Conservation (phyloP, 352 stramenopile species). For the Pythium rishiriense region DNA sequence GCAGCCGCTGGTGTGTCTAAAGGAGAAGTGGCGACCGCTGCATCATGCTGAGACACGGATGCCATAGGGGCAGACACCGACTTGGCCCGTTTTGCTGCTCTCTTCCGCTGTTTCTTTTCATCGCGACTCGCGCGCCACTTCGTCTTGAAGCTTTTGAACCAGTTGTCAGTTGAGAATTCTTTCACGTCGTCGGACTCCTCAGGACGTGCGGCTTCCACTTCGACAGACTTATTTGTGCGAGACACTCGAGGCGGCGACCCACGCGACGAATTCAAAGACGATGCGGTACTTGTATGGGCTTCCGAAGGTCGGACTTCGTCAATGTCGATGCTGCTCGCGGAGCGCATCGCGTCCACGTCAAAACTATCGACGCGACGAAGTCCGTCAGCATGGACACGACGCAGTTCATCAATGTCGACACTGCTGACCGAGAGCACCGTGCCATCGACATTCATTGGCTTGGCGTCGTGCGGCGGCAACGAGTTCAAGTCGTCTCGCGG, state of each 20-base stretch:
- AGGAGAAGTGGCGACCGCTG: too few species aligned
- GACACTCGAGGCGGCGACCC: background rate
- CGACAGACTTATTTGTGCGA: background rate
- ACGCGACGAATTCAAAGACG: background rate
- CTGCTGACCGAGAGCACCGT: background rate
- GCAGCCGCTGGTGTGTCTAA: too few species aligned
- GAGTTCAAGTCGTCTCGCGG: background rate
- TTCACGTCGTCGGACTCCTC: background rate
- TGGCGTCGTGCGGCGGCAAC: background rate
- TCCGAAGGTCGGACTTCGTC: background rate
- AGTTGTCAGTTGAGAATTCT: background rate
- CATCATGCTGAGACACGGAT: too few species aligned
- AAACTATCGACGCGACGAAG: background rate
- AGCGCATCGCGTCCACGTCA: background rate
- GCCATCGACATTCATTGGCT: background rate
- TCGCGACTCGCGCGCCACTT: conserved; percentile 9
- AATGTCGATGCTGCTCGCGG: background rate
- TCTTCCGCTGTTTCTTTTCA: background rate
- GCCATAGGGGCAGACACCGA: background rate
- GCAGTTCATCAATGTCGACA: background rate
- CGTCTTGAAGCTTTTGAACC: conserved; percentile 10
- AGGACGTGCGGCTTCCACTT: background rate
- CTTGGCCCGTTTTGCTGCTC: background rate
- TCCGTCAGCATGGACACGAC: background rate
- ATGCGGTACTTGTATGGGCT: background rate